Percentiles rank a stretch among this genome's conserved stretches.
Evolutionary conservation across 2,329 filamentous ascomycete species (phyloP).

Genomic region (Pseudogymnoascus sp.): DNA sequence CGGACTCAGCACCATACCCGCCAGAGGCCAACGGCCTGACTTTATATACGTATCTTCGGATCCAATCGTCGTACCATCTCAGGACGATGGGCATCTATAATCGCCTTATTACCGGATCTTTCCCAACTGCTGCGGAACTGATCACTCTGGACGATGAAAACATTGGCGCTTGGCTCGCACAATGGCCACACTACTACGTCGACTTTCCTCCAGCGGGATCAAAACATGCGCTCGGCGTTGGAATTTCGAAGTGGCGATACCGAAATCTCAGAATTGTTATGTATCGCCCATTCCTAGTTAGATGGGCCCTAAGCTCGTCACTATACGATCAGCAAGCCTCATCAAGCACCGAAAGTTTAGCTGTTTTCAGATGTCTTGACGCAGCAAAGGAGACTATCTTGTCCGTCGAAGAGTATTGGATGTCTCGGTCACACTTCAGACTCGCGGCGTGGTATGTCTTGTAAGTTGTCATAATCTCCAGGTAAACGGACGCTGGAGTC

Average conservation of each 20-base stretch:
- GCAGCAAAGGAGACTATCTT: slow-evolving; percentile 16
- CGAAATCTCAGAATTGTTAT: slow-evolving; percentile 20
- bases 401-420: slow-evolving; percentile 16
- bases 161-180: slow-evolving; percentile 16
- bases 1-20: not conserved
- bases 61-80: slow-evolving; percentile 13
- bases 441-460: slow-evolving; percentile 19
- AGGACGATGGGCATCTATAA: slow-evolving; percentile 11
- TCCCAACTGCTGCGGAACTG: slow-evolving; percentile 13
- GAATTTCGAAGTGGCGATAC: slow-evolving; percentile 19
- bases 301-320: slow-evolving; percentile 13
- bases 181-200: slow-evolving; percentile 14
- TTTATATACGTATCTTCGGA: slow-evolving; percentile 12
- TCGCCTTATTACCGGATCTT: slow-evolving; percentile 11
- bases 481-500: not conserved
- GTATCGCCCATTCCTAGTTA: slow-evolving; percentile 19
- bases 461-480: slow-evolving; percentile 13
- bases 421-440: slow-evolving; percentile 12
- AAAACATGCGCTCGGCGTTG: slow-evolving; percentile 14
- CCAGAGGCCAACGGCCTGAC: slow-evolving; percentile 10
- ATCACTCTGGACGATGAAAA: slow-evolving; percentile 14
- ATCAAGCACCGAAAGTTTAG: not conserved
- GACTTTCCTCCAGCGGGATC: slow-evolving; percentile 11
- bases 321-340: not conserved
- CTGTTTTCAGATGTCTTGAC: slow-evolving; percentile 14